These are phyloP conservation scores for Macrocystidia cucumis DNA, from an alignment of 1,284 basidiomycete genomes.

Conservation along the genomic window DNA sequence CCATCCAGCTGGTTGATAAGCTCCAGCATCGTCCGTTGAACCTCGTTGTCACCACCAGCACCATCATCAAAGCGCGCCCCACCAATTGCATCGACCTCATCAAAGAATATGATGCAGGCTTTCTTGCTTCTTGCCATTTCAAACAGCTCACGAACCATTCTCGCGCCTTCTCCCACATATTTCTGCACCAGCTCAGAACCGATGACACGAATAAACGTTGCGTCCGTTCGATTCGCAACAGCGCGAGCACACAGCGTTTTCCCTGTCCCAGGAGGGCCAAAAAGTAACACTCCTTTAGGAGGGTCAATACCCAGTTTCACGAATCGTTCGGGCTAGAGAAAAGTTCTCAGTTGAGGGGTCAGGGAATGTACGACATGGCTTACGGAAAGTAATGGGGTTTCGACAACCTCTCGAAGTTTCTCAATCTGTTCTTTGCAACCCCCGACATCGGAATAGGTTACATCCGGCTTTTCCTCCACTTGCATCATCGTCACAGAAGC, in stretches of 20 bases:
- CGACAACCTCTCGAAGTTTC: conserved; percentile 97
- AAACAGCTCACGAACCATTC: conserved; percentile 98
- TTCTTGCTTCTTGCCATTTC: conserved; percentile 99
- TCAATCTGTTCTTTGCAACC: conserved; percentile 99
- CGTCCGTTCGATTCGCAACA: conserved; percentile 97
- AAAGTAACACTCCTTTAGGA: conserved; percentile 96
- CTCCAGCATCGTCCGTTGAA: conserved; percentile 99
- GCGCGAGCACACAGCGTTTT: conserved; percentile 98
- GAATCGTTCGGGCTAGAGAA: conserved; percentile 85
- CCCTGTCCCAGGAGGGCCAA: conserved; percentile 95
- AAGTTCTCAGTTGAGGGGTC: conserved; percentile 12
- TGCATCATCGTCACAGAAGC: conserved; percentile 99
- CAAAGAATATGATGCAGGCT: conserved; percentile 99
- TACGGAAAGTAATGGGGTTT: conserved; percentile 92
- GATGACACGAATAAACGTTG: conserved; percentile 98
- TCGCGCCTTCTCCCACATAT: conserved; percentile 97
- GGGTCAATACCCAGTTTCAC: conserved; percentile 98
- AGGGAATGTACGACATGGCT: conserved; percentile 18
- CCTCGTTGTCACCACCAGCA: conserved; percentile 98
- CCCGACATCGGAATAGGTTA: conserved; percentile 97
- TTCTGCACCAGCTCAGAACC: conserved; percentile 99
- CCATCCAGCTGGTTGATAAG: conserved; percentile 98
- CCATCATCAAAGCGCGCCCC: conserved; percentile 99
- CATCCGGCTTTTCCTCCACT: conserved; percentile 98
- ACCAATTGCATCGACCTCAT: conserved; percentile 97